Conservation (phyloP, 1,284 basidiomycete species). For the Apiotrichum akiyoshidainum region DNA sequence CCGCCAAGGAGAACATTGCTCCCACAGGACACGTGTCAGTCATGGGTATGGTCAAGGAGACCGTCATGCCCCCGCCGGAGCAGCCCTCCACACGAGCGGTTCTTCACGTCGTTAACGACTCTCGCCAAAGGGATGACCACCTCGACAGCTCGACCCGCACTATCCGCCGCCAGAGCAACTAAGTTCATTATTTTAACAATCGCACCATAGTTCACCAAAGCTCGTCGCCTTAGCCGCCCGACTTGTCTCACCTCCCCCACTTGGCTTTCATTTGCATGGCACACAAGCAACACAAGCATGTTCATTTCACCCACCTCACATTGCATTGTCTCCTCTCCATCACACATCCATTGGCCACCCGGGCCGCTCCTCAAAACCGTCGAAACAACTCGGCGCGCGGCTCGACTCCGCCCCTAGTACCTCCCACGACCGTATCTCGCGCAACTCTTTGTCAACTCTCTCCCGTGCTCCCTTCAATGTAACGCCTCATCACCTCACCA, state of each 20-base stretch:
- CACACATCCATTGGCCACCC: conserved; percentile 2
- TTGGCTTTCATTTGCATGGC: conserved; percentile 5
- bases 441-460: conserved; percentile 4
- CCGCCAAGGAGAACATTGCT: conserved; percentile 47
- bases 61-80: conserved; percentile 17
- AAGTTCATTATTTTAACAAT: conserved; percentile 5
- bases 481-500: not conserved
- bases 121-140: conserved; percentile 2
- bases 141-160: conserved; percentile 26
- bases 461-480: conserved; percentile 6
- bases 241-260: not conserved
- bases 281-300: conserved; percentile 8
- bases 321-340: conserved; percentile 4
- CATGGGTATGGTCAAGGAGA: conserved; percentile 17
- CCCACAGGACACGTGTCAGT: conserved; percentile 18
- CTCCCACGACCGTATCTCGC: not conserved
- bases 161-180: conserved; percentile 41
- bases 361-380: not conserved
- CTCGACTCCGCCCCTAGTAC: not conserved
- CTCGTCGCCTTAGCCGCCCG: conserved; percentile 1
- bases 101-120: conserved; percentile 24
- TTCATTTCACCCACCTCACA: conserved; percentile 11
- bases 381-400: not conserved
- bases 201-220: not conserved
- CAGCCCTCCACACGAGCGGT: conserved; percentile 20